These are phyloP conservation scores for Phellinidium pouzarii DNA, from an alignment of 1,284 basidiomycete species.

Conservation along the genomic window DNA sequence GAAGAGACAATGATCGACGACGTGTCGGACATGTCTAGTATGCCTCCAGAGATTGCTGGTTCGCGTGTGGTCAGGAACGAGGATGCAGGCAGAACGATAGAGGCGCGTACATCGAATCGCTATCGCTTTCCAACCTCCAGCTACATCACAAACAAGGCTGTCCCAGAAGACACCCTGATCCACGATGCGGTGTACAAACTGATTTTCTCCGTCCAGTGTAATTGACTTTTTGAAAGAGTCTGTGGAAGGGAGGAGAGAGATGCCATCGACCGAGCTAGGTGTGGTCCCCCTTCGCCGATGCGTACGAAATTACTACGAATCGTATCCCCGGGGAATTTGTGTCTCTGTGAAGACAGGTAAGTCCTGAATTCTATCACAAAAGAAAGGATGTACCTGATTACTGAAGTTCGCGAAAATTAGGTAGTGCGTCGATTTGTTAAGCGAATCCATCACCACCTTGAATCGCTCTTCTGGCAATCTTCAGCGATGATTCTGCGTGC, in stretches of 20 bases:
- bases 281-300: not conserved
- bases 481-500: too few relatives aligned
- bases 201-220: constrained; percentile 1
- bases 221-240: constrained; percentile 5
- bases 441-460: constrained; percentile 10
- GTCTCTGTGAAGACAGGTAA: constrained; percentile 9
- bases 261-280: constrained; percentile 15
- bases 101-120: constrained; percentile 10
- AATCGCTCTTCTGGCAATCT: too few relatives aligned
- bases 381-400: constrained; percentile 14
- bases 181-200: not conserved
- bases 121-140: constrained; percentile 17
- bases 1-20: constrained; percentile 17
- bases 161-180: constrained; percentile 18
- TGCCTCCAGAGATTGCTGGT: constrained; percentile 7
- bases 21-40: constrained; percentile 9
- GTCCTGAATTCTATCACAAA: not conserved
- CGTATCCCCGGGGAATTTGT: constrained; percentile 17
- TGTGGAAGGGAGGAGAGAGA: constrained; percentile 14
- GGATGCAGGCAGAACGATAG: too few relatives aligned
- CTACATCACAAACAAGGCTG: constrained; percentile 15
- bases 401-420: constrained; percentile 14
- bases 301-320: not conserved
- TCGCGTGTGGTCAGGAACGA: too few relatives aligned
- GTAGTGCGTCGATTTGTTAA: constrained; percentile 11